A percentile compares a stretch with the other conserved stretches of the same genome.
Conservation (phyloP, 345 rosid species). For the Clausena lansium region DNA sequence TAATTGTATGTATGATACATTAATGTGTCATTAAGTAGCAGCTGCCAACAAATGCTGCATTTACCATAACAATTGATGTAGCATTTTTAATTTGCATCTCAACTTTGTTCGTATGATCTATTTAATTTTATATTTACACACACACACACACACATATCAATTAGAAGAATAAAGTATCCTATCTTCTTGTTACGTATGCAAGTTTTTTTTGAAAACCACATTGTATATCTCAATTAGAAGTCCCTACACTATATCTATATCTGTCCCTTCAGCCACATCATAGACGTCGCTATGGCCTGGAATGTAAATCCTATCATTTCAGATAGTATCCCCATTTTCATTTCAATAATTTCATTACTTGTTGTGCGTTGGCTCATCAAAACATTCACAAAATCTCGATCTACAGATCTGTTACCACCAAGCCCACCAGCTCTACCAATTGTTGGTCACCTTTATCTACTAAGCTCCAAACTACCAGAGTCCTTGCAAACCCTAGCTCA, state of each 20-base stretch:
- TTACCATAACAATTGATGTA: too few relatives aligned
- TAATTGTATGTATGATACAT: too few relatives aligned
- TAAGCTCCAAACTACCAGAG: conserved; percentile 25
- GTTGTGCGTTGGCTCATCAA: conserved; percentile 15
- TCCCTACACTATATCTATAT: background rate
- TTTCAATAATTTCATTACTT: conserved; percentile 19
- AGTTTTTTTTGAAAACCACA: background rate
- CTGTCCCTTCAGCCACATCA: background rate
- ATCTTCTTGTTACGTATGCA: background rate
- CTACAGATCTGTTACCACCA: conserved; percentile 26
- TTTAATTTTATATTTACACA: too few relatives aligned
- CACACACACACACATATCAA: too few relatives aligned
- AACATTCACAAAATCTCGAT: conserved; percentile 1
- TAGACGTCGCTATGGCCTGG: background rate
- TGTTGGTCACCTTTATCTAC: conserved; percentile 44
- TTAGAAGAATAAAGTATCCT: too few relatives aligned
- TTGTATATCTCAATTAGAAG: background rate
- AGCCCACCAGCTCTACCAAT: conserved; percentile 41
- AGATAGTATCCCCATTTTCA: background rate
- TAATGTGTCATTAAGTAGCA: too few relatives aligned
- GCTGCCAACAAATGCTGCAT: too few relatives aligned
- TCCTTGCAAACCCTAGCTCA: conserved; percentile 29
- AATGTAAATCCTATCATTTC: background rate
- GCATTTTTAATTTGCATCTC: too few relatives aligned
- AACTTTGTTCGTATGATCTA: too few relatives aligned